Base-by-base conservation (phyloP, 805 yeast species). In the Tanozyma kutaoensis region DNA sequence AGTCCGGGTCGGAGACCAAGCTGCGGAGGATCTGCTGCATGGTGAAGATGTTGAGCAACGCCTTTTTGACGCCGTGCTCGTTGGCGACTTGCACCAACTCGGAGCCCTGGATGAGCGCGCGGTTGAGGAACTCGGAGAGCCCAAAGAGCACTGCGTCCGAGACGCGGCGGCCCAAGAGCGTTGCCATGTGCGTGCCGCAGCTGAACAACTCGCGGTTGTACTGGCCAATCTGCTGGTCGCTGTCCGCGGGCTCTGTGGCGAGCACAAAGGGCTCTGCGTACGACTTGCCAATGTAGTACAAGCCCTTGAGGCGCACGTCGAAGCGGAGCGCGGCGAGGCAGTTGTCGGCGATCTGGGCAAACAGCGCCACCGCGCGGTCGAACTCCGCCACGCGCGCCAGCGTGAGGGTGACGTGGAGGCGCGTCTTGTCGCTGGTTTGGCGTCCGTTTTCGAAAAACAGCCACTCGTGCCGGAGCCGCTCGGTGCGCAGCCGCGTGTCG, bases 1-100 rank as follows among this genome's bases (percentile, higher is more conserved):
- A 55, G 21, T 63, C 64, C 0, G 76, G 72, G 32, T 60, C 57
- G 14, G 48, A 43, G 43, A 69, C 62, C 19, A 76, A 60, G 32
- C 68, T 70, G 32, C 78, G 62, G 30, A 78, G 58, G 66, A 73
- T 68, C 44, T 77, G 86, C 49, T 75, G 84, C 23, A 77, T 48
- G 1, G 77, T 72, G 28, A 71, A 58, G 13, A 78, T 69, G 43
- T 77, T 77, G 37, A 71, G 55, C 32, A 69, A 52, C 33, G 78
- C 52, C 36, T 69, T 65, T 37, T 67, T 64, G 29, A 76, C 58
- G 19, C 88, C 86, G 33, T 65, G 61, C 12, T 52, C 50, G 44
- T 74, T 76, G 39, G 76, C 54, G 25, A 56, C 60, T 13, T 48
- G 46, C 7, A 79, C 55, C 28, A 64, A 48, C 15, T 54, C 53